Conservation (phyloP, 768 basidiomycete genomes). For the Phaffia tasmanica region DNA sequence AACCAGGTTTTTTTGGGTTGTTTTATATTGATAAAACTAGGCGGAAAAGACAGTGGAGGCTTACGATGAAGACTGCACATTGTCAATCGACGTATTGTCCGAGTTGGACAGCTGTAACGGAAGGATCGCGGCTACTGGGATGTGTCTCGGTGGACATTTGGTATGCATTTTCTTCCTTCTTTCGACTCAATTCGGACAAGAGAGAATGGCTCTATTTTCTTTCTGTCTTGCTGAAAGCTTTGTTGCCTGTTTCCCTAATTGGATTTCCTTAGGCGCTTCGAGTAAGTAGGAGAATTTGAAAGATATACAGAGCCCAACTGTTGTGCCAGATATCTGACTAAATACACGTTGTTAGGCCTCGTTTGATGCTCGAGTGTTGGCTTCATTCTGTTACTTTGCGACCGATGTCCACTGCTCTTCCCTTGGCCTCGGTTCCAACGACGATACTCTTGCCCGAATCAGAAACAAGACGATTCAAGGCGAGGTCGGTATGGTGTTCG, state of each 20-base stretch:
- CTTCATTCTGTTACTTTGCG: conserved; percentile 87
- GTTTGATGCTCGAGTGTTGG: conserved; percentile 68
- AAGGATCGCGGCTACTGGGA: conserved; percentile 51
- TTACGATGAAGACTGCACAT: conserved; percentile 79
- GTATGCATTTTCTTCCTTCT: conserved; percentile 38
- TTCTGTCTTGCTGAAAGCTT: not conserved
- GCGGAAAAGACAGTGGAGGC: conserved; percentile 75
- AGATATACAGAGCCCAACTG: not conserved
- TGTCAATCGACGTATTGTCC: conserved; percentile 61
- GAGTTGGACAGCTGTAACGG: conserved; percentile 78
- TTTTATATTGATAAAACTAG: conserved; percentile 40
- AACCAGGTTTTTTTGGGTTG: not conserved
- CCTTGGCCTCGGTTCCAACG: conserved; percentile 67
- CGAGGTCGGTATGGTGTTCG: conserved; percentile 92
- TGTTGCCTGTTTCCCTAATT: not conserved
- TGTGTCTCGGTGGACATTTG: conserved; percentile 33
- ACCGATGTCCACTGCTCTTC: conserved; percentile 73
- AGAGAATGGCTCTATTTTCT: not conserved
- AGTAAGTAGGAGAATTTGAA: conserved; percentile 41
- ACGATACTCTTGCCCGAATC: conserved; percentile 67
- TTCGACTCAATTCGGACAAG: conserved; percentile 52
- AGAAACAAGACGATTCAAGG: conserved; percentile 65
- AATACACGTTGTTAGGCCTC: conserved; percentile 51
- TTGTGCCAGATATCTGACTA: too few species aligned
- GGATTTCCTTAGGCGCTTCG: conserved; percentile 28